These are phyloP conservation scores for Paecilomyces niveus DNA, from an alignment of 2,329 filamentous ascomycete genomes.

Conservation along the genomic window DNA sequence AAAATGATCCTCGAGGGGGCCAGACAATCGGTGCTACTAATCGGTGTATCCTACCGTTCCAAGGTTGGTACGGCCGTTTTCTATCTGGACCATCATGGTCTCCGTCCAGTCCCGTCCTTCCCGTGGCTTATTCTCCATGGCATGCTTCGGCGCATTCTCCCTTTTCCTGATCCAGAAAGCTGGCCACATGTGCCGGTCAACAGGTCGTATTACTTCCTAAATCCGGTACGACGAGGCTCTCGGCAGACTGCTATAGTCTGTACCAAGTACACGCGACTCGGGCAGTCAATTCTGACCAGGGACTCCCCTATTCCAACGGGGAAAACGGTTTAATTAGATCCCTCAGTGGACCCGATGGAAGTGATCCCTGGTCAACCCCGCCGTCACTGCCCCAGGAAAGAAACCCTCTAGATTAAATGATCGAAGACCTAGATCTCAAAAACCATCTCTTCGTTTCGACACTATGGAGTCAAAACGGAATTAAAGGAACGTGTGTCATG, in stretches of 20 bases:
- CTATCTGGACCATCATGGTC: neutral
- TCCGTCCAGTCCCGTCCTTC: neutral
- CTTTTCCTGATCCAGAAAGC: neutral
- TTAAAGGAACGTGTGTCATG: no score
- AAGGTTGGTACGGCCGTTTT: neutral
- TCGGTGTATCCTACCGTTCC: neutral
- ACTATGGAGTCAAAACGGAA: no score
- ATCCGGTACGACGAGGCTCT: neutral
- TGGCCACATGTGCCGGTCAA: neutral
- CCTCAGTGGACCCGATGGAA: neutral
- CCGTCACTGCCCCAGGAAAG: neutral
- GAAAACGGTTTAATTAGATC: neutral
- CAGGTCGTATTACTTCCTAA: neutral
- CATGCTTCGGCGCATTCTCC: neutral
- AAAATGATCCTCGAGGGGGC: neutral
- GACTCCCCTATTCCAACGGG: neutral
- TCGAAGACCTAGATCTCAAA: neutral
- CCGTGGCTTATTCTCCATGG: neutral
- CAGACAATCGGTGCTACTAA: neutral
- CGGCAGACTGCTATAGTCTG: neutral
- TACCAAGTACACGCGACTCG: neutral
- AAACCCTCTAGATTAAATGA: neutral
- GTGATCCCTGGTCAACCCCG: no score
- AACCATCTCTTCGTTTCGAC: no score
- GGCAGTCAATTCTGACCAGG: neutral